phyloP scores from a whole-genome alignment of 2,329 filamentous ascomycete species.

The Dactylellina leptospora region DNA sequence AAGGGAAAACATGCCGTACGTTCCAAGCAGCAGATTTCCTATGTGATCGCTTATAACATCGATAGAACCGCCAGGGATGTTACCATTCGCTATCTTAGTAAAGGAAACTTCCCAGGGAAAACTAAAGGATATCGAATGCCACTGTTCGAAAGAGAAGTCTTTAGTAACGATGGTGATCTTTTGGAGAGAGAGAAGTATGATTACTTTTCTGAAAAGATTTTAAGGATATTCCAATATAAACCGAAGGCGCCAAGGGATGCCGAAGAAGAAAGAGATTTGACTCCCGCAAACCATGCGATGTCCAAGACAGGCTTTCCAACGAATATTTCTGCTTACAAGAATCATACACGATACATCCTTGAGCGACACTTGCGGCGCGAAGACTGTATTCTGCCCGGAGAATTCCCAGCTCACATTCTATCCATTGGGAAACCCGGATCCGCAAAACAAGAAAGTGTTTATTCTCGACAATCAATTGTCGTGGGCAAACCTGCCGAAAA shows the following conservation, averaged over 20 bases:
- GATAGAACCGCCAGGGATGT: conserved; percentile 95
- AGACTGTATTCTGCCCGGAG: conserved; percentile 78
- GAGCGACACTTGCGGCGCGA: conserved; percentile 83
- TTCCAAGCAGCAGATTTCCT: conserved; percentile 87
- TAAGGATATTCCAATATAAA: conserved; percentile 77
- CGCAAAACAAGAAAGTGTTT: conserved; percentile 70
- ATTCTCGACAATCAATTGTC: conserved; percentile 80
- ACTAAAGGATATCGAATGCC: conserved; percentile 86
- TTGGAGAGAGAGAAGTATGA: conserved; percentile 80
- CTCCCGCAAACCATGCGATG: conserved; percentile 45
- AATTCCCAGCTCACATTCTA: conserved; percentile 70
- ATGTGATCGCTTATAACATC: conserved; percentile 80
- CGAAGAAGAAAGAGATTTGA: conserved; percentile 74
- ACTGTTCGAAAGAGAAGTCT: conserved; percentile 79
- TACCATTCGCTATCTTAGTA: conserved; percentile 86
- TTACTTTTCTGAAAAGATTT: conserved; percentile 86
- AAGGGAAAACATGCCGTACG: conserved; percentile 84
- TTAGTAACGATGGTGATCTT: conserved; percentile 79
- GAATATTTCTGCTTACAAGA: conserved; percentile 85
- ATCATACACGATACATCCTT: conserved; percentile 77
- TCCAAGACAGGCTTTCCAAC: conserved; percentile 80
- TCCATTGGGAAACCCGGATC: conserved; percentile 61
- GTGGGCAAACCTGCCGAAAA: conserved; percentile 80
- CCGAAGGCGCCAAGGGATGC: conserved; percentile 72
- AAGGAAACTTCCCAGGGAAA: conserved; percentile 82